Base-by-base conservation (phyloP, 208 protist species). In the Leishmania braziliensis region DNA sequence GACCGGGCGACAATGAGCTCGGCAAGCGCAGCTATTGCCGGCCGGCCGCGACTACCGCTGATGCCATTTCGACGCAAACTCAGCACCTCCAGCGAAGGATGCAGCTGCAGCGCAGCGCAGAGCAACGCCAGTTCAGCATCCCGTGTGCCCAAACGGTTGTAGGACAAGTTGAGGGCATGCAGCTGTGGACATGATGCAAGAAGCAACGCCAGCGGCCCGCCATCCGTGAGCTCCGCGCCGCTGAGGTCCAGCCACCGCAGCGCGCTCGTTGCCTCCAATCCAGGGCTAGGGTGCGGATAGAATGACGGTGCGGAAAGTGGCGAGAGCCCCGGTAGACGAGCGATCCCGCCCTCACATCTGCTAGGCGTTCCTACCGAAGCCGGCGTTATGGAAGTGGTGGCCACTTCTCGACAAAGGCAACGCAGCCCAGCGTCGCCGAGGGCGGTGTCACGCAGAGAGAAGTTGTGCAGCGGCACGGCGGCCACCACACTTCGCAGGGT, bases 131-230 rank as follows among this genome's bases (percentile, higher is more conserved):
- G 58, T 8, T 82, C 81, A 9, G 56, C 70, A 4, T 82, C 74
- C 18, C 54, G 78, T 33, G 80, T 69, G 36, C 92, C 90, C n/a
- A 93, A 53, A 58, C 79, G 78, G 75, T 95, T 95, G 63, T 75
- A 53, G 3, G 92, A 88, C 5, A 95, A 46, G 80, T 91, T 77
- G 26, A 95, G 68, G 18, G 65, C 39, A 26, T 36, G 60, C 23
- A 95, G 73, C 33, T 73, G 79, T 5, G 84, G 73, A 12, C 87
- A 80, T 33, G 85, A 75, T 12, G 75, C 77, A 8, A 91, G 51
- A 2, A 93, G 63, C 39, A 39, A 51, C 33, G 87, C 74, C 51
- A 95, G 76, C 12, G 88, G 83, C 12, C 82, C 53, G 20, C 77
- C 88, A 69, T 92, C 87, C 20, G 51, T 78, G 29, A 89, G 51